Percentiles rank a stretch among this genome's conserved stretches.
Evolutionary conservation across 2,329 filamentous ascomycete genomes (phyloP).

Genomic region (Ophioceras dolichostomum): DNA sequence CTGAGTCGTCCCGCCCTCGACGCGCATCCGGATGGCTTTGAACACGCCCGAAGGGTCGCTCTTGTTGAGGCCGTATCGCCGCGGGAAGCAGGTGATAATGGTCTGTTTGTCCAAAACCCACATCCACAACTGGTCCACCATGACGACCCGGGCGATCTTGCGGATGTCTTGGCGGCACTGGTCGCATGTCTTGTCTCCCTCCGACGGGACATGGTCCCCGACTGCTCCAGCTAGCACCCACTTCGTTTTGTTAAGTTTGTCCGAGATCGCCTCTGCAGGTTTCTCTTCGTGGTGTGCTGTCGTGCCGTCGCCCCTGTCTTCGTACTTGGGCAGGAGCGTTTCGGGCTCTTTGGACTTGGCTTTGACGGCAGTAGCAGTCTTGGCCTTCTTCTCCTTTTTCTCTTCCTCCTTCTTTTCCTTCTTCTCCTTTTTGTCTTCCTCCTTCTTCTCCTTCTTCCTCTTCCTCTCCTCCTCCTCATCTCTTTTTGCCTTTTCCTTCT

Average conservation of each 20-base stretch:
- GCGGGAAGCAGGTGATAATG: constrained; percentile 17
- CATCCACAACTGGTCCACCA: constrained; percentile 20
- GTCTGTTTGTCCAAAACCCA: constrained; percentile 19
- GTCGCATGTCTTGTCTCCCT: constrained; percentile 8
- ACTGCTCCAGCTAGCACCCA: not conserved
- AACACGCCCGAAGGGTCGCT: constrained; percentile 25
- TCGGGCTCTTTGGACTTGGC: too few species aligned
- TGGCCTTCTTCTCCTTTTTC: not conserved
- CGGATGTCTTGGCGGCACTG: constrained; percentile 15
- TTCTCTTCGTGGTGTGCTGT: too few species aligned
- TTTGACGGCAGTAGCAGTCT: too few species aligned
- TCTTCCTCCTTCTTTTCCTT: not conserved
- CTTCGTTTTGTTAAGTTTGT: constrained; percentile 6
- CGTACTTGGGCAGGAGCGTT: too few species aligned
- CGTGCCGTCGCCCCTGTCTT: too few species aligned
- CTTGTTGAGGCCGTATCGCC: constrained; percentile 27
- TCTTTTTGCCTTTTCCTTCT: not conserved
- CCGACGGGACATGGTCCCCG: too few species aligned
- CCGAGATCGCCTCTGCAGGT: too few species aligned
- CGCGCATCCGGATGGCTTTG: constrained; percentile 21
- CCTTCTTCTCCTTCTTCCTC: not conserved
- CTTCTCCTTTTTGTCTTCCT: not conserved
- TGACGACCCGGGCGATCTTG: constrained; percentile 14
- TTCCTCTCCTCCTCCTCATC: not conserved
- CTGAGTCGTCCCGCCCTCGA: constrained; percentile 12